phyloP scores from a whole-genome alignment of 78 protist species.

The Pelomyxa schiedti region DNA sequence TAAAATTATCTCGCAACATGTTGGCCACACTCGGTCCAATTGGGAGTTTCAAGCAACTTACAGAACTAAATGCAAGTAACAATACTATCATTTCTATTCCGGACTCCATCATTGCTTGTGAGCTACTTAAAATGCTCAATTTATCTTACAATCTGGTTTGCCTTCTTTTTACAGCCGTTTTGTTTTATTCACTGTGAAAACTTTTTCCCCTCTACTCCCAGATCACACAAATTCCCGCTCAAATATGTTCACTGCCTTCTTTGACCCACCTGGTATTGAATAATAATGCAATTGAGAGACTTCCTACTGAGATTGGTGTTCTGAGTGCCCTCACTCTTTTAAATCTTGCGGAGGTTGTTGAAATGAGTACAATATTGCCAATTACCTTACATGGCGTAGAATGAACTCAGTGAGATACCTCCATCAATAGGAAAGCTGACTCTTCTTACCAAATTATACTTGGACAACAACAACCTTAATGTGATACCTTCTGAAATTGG shows the following conservation, averaged over 20 bases:
- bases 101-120: not conserved
- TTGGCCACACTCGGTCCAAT: too few relatives aligned
- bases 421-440: not conserved
- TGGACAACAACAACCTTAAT: slow-evolving; percentile 42
- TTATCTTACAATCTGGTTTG: slow-evolving; percentile 32
- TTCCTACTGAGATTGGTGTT: slow-evolving; percentile 38
- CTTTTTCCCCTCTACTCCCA: not conserved
- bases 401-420: slow-evolving; percentile 25
- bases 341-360: slow-evolving; percentile 44
- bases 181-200: too few relatives aligned
- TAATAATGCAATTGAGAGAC: slow-evolving; percentile 12
- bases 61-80: not conserved
- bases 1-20: too few relatives aligned
- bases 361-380: too few relatives aligned
- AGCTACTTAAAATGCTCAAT: slow-evolving; percentile 5
- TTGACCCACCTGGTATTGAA: slow-evolving; percentile 27
- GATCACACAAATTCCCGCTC: slow-evolving; percentile 21
- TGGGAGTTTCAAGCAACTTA: too few relatives aligned
- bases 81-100: not conserved
- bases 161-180: too few relatives aligned
- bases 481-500: slow-evolving; percentile 26
- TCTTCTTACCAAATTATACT: slow-evolving; percentile 24
- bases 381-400: too few relatives aligned
- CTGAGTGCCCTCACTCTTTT: slow-evolving; percentile 2
- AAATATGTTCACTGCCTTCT: slow-evolving; percentile 13